Conservation (phyloP, 805 yeast species). For the Wickerhamomyces canadensis region DNA sequence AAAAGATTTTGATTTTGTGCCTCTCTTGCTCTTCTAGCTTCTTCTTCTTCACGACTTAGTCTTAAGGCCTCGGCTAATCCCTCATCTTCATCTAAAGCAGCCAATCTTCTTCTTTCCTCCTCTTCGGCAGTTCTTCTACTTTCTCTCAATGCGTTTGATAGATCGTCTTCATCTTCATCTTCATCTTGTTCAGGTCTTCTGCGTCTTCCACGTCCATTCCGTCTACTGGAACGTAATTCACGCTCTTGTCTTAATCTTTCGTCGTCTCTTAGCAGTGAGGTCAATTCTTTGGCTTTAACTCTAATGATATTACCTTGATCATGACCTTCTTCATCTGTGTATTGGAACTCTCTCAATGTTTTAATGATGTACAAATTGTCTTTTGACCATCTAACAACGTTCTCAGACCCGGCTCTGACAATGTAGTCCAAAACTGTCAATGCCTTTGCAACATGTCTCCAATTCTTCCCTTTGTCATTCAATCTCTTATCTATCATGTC, state of each 20-base stretch:
- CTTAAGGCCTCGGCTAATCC: slow-evolving; percentile 66
- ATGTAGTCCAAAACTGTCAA: slow-evolving; percentile 84
- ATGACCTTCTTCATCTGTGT: slow-evolving; percentile 64
- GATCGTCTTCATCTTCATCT: slow-evolving; percentile 63
- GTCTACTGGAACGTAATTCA: slow-evolving; percentile 32
- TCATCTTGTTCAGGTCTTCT: slow-evolving; percentile 25
- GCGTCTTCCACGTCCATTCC: slow-evolving; percentile 29
- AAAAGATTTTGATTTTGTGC: slow-evolving; percentile 42
- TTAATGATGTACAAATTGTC: slow-evolving; percentile 85
- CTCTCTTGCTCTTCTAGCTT: slow-evolving; percentile 45
- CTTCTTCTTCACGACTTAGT: slow-evolving; percentile 73
- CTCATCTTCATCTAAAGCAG: slow-evolving; percentile 32
- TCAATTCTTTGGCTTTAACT: slow-evolving; percentile 85
- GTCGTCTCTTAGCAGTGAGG: slow-evolving; percentile 72
- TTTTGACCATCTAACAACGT: slow-evolving; percentile 86
- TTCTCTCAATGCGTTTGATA: slow-evolving; percentile 75
- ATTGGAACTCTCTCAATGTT: slow-evolving; percentile 86
- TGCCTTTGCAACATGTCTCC: slow-evolving; percentile 94
- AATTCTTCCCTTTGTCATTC: slow-evolving; percentile 93
- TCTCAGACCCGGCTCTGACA: slow-evolving; percentile 80
- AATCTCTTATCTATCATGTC: slow-evolving; percentile 89
- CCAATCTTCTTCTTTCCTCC: slow-evolving; percentile 59
- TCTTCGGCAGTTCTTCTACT: slow-evolving; percentile 79
- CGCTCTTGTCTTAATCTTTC: slow-evolving; percentile 75
- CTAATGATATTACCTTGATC: slow-evolving; percentile 90